These are phyloP conservation scores for Saccharomyces hybrid DNA, from an alignment of 1,139 yeast species.

Conservation along the genomic window DNA sequence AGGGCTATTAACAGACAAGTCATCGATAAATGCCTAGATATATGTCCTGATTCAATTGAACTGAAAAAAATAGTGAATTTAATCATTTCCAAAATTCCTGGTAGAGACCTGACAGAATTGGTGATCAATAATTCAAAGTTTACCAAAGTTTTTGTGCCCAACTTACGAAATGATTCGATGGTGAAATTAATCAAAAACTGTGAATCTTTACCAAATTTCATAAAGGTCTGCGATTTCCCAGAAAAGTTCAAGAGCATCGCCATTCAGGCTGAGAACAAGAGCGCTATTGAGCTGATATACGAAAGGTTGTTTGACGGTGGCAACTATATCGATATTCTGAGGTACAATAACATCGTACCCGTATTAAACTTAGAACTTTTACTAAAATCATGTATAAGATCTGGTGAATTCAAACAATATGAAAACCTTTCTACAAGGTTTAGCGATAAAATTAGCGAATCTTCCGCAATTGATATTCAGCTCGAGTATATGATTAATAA, in stretches of 20 bases:
- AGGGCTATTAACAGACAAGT: slow-evolving; percentile 17
- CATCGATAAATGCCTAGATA: slow-evolving; percentile 15
- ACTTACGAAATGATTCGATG: slow-evolving; percentile 20
- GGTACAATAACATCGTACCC: slow-evolving; percentile 23
- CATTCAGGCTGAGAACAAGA: slow-evolving; percentile 23
- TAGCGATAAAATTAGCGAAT: slow-evolving; percentile 11
- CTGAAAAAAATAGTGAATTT: slow-evolving; percentile 17
- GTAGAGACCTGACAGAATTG: slow-evolving; percentile 11
- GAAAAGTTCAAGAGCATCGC: slow-evolving; percentile 24
- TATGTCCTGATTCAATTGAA: slow-evolving; percentile 20
- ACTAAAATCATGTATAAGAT: slow-evolving; percentile 23
- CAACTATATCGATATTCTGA: slow-evolving; percentile 16
- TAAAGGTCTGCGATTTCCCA: slow-evolving; percentile 22
- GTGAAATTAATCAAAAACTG: slow-evolving; percentile 7
- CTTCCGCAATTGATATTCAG: slow-evolving; percentile 13
- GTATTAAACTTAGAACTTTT: slow-evolving; percentile 20
- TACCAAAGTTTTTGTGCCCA: slow-evolving; percentile 15
- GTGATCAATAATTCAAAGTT: slow-evolving; percentile 16
- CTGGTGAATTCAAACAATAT: slow-evolving; percentile 20
- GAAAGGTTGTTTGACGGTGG: slow-evolving; percentile 15
- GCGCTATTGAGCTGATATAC: slow-evolving; percentile 20
- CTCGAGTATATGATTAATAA: slow-evolving; percentile 24
- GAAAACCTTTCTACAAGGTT: slow-evolving; percentile 15
- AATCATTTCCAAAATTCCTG: slow-evolving; percentile 14
- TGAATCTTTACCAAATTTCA: slow-evolving; percentile 14